Evolutionary conservation across 306 rosid genomes (phyloP), one percentile per base, ranked within the genome.

Genomic region (Luffa aegyptiaca): DNA sequence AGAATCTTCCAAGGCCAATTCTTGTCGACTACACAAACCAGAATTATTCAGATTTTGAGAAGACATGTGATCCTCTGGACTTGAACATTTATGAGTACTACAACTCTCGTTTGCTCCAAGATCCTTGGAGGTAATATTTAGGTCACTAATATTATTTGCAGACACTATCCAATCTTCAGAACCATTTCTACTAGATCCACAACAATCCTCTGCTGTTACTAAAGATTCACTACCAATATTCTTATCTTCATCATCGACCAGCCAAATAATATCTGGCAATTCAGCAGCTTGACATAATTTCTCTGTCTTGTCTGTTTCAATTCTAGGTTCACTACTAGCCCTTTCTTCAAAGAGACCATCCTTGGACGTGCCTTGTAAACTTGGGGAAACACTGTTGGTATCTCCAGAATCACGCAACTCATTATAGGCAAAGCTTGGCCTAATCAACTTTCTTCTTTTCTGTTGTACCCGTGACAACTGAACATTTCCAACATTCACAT

Each of bases 381-480:
- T 62, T 83, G n/a, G 77, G 80, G 84, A 81, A 77, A 41, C 39
- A 41, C 14, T 53, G 33, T 13, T 56, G 44, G 63, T 41, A 73
- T 66, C 82, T 71, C 66, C 80, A 55, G 68, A 78, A 69, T 76
- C 80, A 79, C 75, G 49, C 49, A 85, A 78, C 81, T 79, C 17
- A n/a, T 73, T 82, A 57, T 77, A 75, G 75, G 57, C 48, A 80
- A 88, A 86, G 84, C 78, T 82, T 13, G 93, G 93, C 76, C 92
- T 86, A 76, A 90, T 82, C 87, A 90, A 84, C 84, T 88, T 88
- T 81, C 87, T 86, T 85, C 79, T 90, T 83, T 85, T 88, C 56
- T 36, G 88, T 35, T 79, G 78, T 80, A 59, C 81, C 68, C 53
- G 42, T 41, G 56, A 41, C 56, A 31, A 77, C 41, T 20, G 63